phyloP scores from a whole-genome alignment of 805 yeast species.

The Candida takata region DNA sequence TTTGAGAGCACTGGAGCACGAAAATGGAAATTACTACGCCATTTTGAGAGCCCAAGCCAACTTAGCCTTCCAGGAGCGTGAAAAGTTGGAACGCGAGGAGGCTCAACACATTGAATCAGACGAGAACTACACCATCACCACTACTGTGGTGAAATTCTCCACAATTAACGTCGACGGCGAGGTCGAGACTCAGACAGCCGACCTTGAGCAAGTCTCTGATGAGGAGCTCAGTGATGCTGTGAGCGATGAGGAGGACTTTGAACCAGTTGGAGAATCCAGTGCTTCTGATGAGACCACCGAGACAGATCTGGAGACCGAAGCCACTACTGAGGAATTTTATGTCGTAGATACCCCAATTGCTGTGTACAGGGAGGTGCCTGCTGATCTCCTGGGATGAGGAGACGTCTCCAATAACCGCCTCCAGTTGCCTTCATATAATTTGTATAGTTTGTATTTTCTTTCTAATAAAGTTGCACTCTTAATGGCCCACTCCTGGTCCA shows the following conservation, averaged over 20 bases:
- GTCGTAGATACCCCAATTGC: constrained; percentile 8
- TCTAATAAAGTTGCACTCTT: no score
- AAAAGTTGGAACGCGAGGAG: constrained; percentile 31
- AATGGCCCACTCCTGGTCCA: no score
- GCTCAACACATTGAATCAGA: constrained; percentile 11
- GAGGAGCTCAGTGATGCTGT: constrained; percentile 12
- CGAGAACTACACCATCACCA: constrained; percentile 12
- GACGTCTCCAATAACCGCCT: no score
- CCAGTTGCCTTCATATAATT: no score
- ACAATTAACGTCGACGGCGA: constrained; percentile 15
- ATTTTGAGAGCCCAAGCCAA: constrained; percentile 53
- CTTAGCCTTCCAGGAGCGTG: constrained; percentile 48
- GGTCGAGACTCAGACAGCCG: constrained; percentile 12
- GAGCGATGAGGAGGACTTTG: constrained; percentile 8
- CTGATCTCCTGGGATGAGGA: no score
- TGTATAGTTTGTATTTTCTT: no score
- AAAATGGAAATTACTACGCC: constrained; percentile 54
- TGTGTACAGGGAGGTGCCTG: not conserved
- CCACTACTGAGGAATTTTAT: constrained; percentile 2
- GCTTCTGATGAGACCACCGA: constrained; percentile 1
- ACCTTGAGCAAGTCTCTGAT: constrained; percentile 8
- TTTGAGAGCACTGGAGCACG: constrained; percentile 44
- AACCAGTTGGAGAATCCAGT: not conserved
- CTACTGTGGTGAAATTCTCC: constrained; percentile 9
- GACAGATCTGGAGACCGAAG: constrained; percentile 4